These are phyloP conservation scores for Fusarium ramigenum DNA, from an alignment of 2,329 filamentous ascomycete species.

Conservation along the genomic window DNA sequence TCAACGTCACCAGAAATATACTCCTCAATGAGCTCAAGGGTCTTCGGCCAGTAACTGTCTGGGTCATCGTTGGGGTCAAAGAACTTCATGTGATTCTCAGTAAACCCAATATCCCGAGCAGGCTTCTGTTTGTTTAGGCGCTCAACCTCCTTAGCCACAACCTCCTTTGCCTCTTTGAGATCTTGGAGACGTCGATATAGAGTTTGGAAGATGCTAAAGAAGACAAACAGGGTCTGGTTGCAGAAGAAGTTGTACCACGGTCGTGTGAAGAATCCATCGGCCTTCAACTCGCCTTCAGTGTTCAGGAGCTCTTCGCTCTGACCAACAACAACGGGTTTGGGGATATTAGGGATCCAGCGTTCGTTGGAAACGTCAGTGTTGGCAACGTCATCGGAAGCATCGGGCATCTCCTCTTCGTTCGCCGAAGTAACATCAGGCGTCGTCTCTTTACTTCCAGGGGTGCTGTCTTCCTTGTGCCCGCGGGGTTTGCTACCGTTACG, in stretches of 20 bases:
- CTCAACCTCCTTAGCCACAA: slow-evolving; percentile 77
- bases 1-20: slow-evolving; percentile 86
- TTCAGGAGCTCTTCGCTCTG: slow-evolving; percentile 64
- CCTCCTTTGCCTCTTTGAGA: slow-evolving; percentile 81
- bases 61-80: slow-evolving; percentile 70
- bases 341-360: slow-evolving; percentile 70
- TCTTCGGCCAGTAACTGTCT: slow-evolving; percentile 84
- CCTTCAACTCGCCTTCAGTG: slow-evolving; percentile 72
- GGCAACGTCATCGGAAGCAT: slow-evolving; percentile 65
- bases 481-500: slow-evolving; percentile 76
- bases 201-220: slow-evolving; percentile 93
- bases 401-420: slow-evolving; percentile 78
- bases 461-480: slow-evolving; percentile 80
- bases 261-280: slow-evolving; percentile 82
- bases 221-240: slow-evolving; percentile 92
- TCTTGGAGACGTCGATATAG: slow-evolving; percentile 85
- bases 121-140: slow-evolving; percentile 81
- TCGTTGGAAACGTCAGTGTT: slow-evolving; percentile 72
- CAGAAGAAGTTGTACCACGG: slow-evolving; percentile 89
- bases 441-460: slow-evolving; percentile 85
- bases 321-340: slow-evolving; percentile 62
- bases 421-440: slow-evolving; percentile 85
- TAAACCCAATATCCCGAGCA: slow-evolving; percentile 83
- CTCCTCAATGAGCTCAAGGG: slow-evolving; percentile 86
- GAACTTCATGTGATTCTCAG: slow-evolving; percentile 81